Percentiles rank a stretch among this genome's conserved stretches.
These are phyloP conservation scores for Colletotrichum limetticola DNA, from an alignment of 2,329 filamentous ascomycete genomes.

Conservation along the genomic window DNA sequence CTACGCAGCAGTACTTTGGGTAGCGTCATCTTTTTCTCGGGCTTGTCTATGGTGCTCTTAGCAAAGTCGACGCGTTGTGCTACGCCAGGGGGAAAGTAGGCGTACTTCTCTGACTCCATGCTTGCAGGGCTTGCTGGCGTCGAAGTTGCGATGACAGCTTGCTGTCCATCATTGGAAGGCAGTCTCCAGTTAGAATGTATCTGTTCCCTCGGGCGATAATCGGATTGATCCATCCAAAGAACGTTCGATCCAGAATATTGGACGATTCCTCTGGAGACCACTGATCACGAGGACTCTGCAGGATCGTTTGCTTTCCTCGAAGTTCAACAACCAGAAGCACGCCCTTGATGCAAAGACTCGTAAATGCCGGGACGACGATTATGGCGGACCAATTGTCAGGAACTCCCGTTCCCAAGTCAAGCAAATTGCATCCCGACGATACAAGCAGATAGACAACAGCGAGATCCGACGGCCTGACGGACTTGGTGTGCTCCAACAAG, in stretches of 20 bases:
- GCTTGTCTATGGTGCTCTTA: constrained; percentile 3
- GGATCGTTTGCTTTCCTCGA: neutral
- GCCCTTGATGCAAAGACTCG: neutral
- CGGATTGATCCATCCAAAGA: constrained; percentile 28
- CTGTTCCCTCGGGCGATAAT: neutral
- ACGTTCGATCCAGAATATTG: neutral
- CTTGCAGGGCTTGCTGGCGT: neutral
- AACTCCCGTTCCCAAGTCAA: neutral
- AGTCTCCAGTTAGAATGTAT: neutral
- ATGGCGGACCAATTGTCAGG: neutral
- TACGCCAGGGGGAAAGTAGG: neutral
- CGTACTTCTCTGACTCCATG: constrained; percentile 23
- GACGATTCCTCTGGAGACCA: neutral
- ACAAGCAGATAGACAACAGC: neutral
- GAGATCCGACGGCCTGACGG: constrained; percentile 14
- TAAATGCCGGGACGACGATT: neutral
- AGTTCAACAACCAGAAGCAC: neutral
- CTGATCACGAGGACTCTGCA: neutral
- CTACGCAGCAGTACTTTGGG: neutral
- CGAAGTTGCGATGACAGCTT: constrained; percentile 1
- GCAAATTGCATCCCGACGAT: neutral
- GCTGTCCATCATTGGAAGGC: neutral
- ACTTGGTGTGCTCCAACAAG: constrained; percentile 2
- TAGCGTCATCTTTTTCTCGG: neutral
- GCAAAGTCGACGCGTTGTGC: neutral